These are phyloP conservation scores for Gomphus bonarii DNA, from an alignment of 1,284 basidiomycete species.

Conservation along the genomic window DNA sequence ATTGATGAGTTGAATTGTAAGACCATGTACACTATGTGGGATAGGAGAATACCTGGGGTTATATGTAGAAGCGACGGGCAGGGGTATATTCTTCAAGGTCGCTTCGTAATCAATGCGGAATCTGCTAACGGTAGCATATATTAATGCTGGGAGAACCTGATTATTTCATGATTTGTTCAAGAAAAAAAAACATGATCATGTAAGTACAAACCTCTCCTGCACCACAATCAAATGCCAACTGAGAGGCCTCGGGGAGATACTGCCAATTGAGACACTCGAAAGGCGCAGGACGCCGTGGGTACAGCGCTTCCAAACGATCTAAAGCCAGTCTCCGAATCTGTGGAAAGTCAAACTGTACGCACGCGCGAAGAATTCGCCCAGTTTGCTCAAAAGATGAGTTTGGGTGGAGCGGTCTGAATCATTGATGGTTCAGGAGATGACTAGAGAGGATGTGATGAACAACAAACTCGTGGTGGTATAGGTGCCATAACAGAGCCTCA, in stretches of 20 bases:
- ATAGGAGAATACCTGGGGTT: constrained; percentile 14
- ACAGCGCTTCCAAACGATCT: constrained; percentile 30
- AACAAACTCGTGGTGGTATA: constrained; percentile 57
- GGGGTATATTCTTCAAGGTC: constrained; percentile 16
- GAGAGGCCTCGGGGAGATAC: constrained; percentile 7
- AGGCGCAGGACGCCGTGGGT: constrained; percentile 25
- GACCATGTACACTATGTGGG: constrained; percentile 11
- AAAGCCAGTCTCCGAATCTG: constrained; percentile 34
- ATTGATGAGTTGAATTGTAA: constrained; percentile 35
- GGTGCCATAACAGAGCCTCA: constrained; percentile 41
- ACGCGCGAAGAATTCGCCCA: constrained; percentile 41
- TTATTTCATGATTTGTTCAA: constrained; percentile 37
- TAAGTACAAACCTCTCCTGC: constrained; percentile 18
- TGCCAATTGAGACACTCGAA: constrained; percentile 19
- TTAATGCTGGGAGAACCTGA: constrained; percentile 49
- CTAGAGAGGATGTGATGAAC: background rate
- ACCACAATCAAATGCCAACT: constrained; percentile 9
- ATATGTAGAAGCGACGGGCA: background rate
- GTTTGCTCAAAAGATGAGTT: constrained; percentile 34
- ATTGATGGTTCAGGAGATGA: constrained; percentile 7
- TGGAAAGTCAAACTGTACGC: constrained; percentile 49
- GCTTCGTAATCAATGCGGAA: constrained; percentile 38
- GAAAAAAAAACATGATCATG: constrained; percentile 25
- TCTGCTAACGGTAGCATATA: constrained; percentile 49
- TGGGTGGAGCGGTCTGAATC: constrained; percentile 33